Evolutionary conservation across 148 eudicot genomes (phyloP).

Genomic region (Polygonum aviculare): DNA sequence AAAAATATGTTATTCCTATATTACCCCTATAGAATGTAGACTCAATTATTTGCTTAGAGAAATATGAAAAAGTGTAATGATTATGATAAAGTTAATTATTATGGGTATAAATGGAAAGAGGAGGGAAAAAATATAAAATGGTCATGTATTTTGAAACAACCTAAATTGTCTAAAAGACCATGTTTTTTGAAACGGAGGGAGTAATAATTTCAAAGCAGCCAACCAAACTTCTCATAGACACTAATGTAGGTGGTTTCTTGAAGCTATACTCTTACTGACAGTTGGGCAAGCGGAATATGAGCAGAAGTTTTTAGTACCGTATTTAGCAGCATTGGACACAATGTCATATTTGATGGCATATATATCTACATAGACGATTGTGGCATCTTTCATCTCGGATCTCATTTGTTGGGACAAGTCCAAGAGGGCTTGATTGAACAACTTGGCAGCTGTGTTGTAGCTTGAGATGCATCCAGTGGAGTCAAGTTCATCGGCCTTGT

Average conservation of each 20-base stretch:
- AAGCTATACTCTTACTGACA: not conserved
- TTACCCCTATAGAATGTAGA: no score
- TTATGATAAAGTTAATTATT: no score
- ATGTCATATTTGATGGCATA: constrained; percentile 80
- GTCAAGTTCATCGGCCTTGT: constrained; percentile 37
- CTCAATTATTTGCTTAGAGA: no score
- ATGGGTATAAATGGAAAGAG: no score
- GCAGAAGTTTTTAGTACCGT: constrained; percentile 38
- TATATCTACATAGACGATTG: constrained; percentile 69
- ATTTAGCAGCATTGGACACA: constrained; percentile 52
- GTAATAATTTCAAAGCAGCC: no score
- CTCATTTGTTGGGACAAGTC: constrained; percentile 43
- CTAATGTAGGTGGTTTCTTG: not conserved
- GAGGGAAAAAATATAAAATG: no score
- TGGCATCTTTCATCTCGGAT: constrained; percentile 53
- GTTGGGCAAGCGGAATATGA: not conserved
- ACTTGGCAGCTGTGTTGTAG: constrained; percentile 55
- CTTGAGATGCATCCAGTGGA: constrained; percentile 54
- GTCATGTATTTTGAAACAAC: no score
- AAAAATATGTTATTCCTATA: no score
- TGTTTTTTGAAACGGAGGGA: no score
- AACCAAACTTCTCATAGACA: no score
- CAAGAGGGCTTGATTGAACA: constrained; percentile 56
- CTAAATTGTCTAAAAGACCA: no score
- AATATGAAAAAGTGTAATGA: no score